A percentile compares a stretch with the other conserved stretches of the same genome.
These are phyloP conservation scores for Takashimella tepidaria DNA, from an alignment of 1,284 basidiomycete genomes.

Conservation along the genomic window DNA sequence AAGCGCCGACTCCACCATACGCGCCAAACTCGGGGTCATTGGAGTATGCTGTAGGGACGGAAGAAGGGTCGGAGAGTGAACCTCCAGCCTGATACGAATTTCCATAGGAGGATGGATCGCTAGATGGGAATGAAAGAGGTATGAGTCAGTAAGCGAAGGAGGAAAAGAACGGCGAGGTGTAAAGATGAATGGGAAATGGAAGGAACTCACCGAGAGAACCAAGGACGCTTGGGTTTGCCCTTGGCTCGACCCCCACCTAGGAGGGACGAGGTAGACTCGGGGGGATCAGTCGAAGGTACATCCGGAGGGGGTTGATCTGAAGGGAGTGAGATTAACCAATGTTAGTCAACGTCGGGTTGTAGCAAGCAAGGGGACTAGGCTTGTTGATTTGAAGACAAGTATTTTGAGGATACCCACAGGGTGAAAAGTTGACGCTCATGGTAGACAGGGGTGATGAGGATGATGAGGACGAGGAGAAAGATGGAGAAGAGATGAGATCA, in stretches of 20 bases:
- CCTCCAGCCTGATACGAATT: constrained; percentile 63
- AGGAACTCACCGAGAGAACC: constrained; percentile 54
- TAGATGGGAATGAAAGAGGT: too few species aligned
- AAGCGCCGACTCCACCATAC: constrained; percentile 11
- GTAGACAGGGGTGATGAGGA: background rate
- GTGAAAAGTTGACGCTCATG: constrained; percentile 28
- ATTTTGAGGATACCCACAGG: constrained; percentile 19
- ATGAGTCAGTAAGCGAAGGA: too few species aligned
- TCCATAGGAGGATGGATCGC: constrained; percentile 37
- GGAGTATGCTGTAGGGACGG: constrained; percentile 32
- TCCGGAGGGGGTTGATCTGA: constrained; percentile 48
- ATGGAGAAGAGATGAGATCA: background rate
- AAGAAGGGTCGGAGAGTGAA: constrained; percentile 34
- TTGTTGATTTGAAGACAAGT: too few species aligned
- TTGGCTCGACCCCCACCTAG: constrained; percentile 24
- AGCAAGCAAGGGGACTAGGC: too few species aligned
- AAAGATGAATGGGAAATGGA: too few species aligned
- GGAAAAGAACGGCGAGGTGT: too few species aligned
- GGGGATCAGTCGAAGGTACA: constrained; percentile 33
- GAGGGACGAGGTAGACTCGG: constrained; percentile 20
- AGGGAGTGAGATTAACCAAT: too few species aligned
- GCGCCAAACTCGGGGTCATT: constrained; percentile 40
- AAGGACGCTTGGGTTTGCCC: constrained; percentile 51
- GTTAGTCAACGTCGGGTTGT: too few species aligned
- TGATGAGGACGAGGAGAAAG: background rate